Evolutionary conservation across 805 yeast species (phyloP).

Genomic region (Kluyveromyces wickerhamii): DNA sequence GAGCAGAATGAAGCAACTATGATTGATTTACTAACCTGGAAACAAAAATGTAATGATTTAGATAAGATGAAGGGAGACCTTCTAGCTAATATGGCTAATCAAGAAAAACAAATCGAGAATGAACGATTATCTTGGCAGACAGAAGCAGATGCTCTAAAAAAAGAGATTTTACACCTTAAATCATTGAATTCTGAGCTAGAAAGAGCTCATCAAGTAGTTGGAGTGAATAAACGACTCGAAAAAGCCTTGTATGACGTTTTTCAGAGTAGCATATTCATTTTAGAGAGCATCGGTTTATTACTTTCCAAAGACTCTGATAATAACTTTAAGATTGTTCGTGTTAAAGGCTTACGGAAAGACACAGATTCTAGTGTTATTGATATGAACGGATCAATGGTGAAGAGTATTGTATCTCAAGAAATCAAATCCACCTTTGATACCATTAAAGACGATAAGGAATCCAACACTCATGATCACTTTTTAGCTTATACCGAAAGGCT

Average conservation of each 20-base stretch:
- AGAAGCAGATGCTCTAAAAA: conserved; percentile 41
- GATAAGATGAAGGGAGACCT: conserved; percentile 50
- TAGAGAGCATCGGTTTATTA: conserved; percentile 73
- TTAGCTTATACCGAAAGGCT: conserved; percentile 19
- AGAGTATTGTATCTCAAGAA: conserved; percentile 41
- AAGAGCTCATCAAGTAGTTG: background rate
- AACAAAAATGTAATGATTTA: conserved; percentile 19
- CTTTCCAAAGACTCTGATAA: conserved; percentile 27
- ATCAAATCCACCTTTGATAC: conserved; percentile 15
- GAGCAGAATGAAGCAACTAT: conserved; percentile 12
- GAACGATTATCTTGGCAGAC: conserved; percentile 44
- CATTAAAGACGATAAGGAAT: conserved; percentile 6
- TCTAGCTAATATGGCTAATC: conserved; percentile 57
- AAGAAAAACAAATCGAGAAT: conserved; percentile 49
- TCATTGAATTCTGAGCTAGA: background rate
- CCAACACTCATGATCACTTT: conserved; percentile 12
- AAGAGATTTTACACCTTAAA: conserved; percentile 42
- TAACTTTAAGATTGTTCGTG: conserved; percentile 54
- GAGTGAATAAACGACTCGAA: conserved; percentile 4
- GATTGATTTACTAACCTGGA: conserved; percentile 11
- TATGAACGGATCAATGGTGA: conserved; percentile 32
- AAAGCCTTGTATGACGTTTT: conserved; percentile 30
- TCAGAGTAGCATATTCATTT: conserved; percentile 44
- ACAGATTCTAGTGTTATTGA: conserved; percentile 28
- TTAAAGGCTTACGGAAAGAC: conserved; percentile 62